Evolutionary conservation across 306 rosid species (phyloP).

Genomic region (Lithocarpus polystachyus): DNA sequence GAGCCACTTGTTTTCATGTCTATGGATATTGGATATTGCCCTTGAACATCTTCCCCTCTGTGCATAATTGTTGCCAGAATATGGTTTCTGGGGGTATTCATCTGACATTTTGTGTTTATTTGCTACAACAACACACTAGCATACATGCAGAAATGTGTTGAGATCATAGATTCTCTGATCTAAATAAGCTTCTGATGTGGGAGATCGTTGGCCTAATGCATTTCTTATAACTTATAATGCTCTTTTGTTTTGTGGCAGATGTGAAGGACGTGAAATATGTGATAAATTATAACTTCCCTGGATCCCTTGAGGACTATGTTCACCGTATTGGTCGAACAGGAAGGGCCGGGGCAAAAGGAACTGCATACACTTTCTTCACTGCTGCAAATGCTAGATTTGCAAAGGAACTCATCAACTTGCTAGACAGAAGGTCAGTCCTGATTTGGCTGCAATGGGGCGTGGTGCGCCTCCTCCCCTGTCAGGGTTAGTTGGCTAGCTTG

Average conservation of each 20-base stretch:
- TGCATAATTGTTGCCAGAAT: background rate
- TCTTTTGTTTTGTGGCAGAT: slow-evolving; percentile 48
- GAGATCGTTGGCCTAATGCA: background rate
- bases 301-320: slow-evolving; percentile 97
- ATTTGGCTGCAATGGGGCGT: slow-evolving; percentile 93
- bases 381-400: slow-evolving; percentile 96
- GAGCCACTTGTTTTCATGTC: background rate
- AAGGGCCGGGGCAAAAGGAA: slow-evolving; percentile 99
- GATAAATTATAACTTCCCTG: slow-evolving; percentile 92
- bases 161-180: background rate
- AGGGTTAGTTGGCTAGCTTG: slow-evolving; percentile 51
- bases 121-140: background rate
- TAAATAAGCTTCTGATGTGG: background rate
- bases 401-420: slow-evolving; percentile 84
- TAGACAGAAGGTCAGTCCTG: slow-evolving; percentile 90
- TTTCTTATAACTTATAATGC: background rate
- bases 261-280: slow-evolving; percentile 96
- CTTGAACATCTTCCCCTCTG: background rate
- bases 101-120: background rate
- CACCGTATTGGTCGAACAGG: slow-evolving; percentile 97
- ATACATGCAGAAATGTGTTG: background rate
- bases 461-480: slow-evolving; percentile 92
- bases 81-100: background rate
- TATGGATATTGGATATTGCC: background rate
- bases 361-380: slow-evolving; percentile 93